These are phyloP conservation scores for Leccinum truebloodii DNA, from an alignment of 768 basidiomycete genomes.

Conservation along the genomic window DNA sequence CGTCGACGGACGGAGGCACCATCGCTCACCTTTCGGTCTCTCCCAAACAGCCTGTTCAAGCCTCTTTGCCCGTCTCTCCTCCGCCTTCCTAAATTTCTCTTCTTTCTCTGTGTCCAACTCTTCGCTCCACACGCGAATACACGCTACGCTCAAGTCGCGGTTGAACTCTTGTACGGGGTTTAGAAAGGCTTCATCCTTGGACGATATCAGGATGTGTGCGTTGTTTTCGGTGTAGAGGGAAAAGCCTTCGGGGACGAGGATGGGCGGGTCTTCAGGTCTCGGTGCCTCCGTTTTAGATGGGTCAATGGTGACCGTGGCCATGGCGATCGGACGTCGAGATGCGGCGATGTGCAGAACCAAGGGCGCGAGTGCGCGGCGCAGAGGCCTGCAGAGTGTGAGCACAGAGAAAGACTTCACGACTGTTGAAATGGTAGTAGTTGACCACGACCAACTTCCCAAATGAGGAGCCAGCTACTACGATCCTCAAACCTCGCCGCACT, in stretches of 20 bases:
- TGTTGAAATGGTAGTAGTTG: background rate
- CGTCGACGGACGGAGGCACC: background rate
- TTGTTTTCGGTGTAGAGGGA: constrained; percentile 81
- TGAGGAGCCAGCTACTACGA: background rate
- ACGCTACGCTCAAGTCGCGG: constrained; percentile 88
- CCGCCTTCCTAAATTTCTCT: constrained; percentile 54
- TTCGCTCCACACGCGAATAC: constrained; percentile 89
- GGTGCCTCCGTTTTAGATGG: background rate
- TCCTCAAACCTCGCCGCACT: constrained; percentile 29
- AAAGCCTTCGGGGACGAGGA: constrained; percentile 69
- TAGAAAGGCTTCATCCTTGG: constrained; percentile 81
- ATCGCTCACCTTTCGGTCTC: constrained; percentile 46
- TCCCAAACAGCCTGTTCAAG: constrained; percentile 39
- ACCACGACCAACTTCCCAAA: background rate
- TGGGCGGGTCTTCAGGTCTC: constrained; percentile 16
- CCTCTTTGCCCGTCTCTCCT: constrained; percentile 48
- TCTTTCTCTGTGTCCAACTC: constrained; percentile 62
- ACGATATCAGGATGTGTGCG: constrained; percentile 72
- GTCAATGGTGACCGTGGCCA: background rate
- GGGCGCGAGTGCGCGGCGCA: constrained; percentile 25
- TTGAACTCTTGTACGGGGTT: constrained; percentile 99
- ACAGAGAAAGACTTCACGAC: constrained; percentile 23
- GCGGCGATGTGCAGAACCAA: background rate
- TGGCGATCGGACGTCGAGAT: constrained; percentile 9
- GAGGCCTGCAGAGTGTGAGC: constrained; percentile 25